Evolutionary conservation across 2,329 filamentous ascomycete species (phyloP), one percentile per base, ranked within the genome.

Genomic region (Penicillium sp.): DNA sequence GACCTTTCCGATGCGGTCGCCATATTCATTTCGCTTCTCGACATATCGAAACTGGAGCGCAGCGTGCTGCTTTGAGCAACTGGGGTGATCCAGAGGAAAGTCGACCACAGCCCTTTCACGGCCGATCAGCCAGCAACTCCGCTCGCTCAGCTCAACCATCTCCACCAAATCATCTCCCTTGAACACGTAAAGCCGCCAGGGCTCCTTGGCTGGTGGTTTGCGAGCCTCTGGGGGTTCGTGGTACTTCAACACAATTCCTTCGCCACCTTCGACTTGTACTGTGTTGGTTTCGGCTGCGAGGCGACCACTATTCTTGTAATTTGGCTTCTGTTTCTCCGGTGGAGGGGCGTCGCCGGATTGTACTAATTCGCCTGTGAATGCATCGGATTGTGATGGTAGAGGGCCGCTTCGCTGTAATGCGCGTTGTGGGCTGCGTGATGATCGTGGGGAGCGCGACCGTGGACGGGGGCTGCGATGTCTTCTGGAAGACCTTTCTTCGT

Each of bases 111-210:
- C 79, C 52, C 83, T 74, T 66, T 97, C 93, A 47, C 93, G 83
- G 0, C 95, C 95, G 9, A 97, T 79, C 24, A 99, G 79, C 95
- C 95, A 99, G 78, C 91, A 96, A 69, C 89, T 96, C 58, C 91
- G 87, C 55, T 81, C 77, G 56, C 84, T 82, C 49, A 99, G 81
- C 57, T 91, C 86, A 22, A 97, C 82, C 1, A 91, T 96, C 69
- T 96, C 91, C 33, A 96, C 74, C 3, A 96, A 82, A 55, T 92
- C 90, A 27, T 83, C 75, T 11, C 87, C 90, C 71, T 96, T 96
- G 83, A 99, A 99, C 22, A 97, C 84, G 72, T 96, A 98, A 48
- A 99, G 80, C 58, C 90, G 90, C 93, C 93, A 99, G 56, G 85
- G 79, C 65, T 95, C 87, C 54, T 86, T 88, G 1, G 88, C 71